A percentile compares a stretch with the other conserved stretches of the same genome.
Conservation (phyloP, 495 filamentous ascomycete genomes). For the Haplographium delicatum region DNA sequence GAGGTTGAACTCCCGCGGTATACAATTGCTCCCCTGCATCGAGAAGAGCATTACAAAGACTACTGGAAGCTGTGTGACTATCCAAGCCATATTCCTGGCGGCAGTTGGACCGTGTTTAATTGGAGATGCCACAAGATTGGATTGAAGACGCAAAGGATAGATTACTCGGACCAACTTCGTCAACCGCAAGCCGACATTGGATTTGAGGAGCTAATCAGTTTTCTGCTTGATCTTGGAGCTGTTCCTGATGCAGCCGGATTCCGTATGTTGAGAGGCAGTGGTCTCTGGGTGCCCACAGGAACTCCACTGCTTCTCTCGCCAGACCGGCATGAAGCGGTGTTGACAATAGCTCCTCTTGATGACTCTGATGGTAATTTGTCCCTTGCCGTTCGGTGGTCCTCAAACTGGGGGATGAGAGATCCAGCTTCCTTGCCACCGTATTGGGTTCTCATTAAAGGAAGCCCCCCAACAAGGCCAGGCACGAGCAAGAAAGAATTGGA, state of each 20-base stretch:
- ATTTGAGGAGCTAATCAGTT: constrained; percentile 55
- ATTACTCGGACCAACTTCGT: constrained; percentile 59
- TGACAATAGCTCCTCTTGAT: constrained; percentile 53
- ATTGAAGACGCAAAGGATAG: constrained; percentile 51
- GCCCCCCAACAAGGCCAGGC: neutral
- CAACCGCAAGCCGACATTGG: constrained; percentile 61
- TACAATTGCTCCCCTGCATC: constrained; percentile 53
- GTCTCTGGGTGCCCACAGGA: constrained; percentile 59
- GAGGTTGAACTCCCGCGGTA: constrained; percentile 61
- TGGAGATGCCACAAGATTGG: constrained; percentile 58
- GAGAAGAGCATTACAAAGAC: constrained; percentile 40
- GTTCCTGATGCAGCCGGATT: constrained; percentile 54
- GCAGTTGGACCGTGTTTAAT: constrained; percentile 58
- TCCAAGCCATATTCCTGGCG: constrained; percentile 48
- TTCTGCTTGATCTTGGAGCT: constrained; percentile 58
- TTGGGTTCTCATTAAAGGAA: constrained; percentile 36
- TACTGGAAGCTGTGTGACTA: constrained; percentile 51
- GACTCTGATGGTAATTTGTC: constrained; percentile 60
- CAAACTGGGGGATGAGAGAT: constrained; percentile 52
- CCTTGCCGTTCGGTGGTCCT: constrained; percentile 48
- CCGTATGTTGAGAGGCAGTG: constrained; percentile 50
- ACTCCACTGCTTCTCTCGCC: constrained; percentile 53
- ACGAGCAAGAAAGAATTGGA: neutral
- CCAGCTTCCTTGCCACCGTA: constrained; percentile 51
- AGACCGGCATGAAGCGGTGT: constrained; percentile 41